phyloP scores from a whole-genome alignment of 768 basidiomycete genomes.

The Hericium erinaceus region DNA sequence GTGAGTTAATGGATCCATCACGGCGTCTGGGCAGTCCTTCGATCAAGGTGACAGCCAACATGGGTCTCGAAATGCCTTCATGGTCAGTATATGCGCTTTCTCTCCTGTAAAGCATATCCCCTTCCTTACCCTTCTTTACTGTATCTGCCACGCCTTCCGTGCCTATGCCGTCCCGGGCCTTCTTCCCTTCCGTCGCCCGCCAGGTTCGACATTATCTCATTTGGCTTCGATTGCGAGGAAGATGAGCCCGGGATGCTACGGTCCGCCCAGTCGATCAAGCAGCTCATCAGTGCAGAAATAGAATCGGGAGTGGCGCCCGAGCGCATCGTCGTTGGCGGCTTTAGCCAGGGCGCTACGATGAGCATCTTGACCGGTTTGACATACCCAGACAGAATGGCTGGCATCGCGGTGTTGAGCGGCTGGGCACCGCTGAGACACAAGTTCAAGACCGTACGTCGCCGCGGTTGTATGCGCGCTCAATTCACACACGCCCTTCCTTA shows the following conservation, averaged over 20 bases:
- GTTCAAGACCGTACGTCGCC: slow-evolving; percentile 50
- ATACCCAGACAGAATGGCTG: slow-evolving; percentile 57
- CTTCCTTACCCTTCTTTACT: background rate
- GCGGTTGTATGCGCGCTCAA: background rate
- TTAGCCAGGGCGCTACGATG: slow-evolving; percentile 81
- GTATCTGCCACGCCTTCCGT: background rate
- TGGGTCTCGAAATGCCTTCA: slow-evolving; percentile 64
- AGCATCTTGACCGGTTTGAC: slow-evolving; percentile 69
- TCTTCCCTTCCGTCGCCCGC: background rate
- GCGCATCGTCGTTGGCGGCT: slow-evolving; percentile 80
- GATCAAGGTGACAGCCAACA: slow-evolving; percentile 60
- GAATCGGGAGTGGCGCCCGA: slow-evolving; percentile 56
- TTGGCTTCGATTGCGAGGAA: slow-evolving; percentile 51
- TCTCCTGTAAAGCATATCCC: background rate
- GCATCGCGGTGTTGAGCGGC: slow-evolving; percentile 64
- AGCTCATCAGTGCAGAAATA: slow-evolving; percentile 67
- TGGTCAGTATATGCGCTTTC: slow-evolving; percentile 36
- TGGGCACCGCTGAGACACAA: slow-evolving; percentile 66
- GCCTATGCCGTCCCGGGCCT: background rate
- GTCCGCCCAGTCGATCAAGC: slow-evolving; percentile 50
- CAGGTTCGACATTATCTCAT: slow-evolving; percentile 74
- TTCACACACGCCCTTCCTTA: slow-evolving; percentile 18
- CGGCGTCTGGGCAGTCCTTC: slow-evolving; percentile 7
- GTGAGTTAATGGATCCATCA: background rate
- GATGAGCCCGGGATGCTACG: slow-evolving; percentile 72